These are phyloP conservation scores for Oryza australiensis DNA, from an alignment of 176 grass and related monocot species.

Conservation along the genomic window DNA sequence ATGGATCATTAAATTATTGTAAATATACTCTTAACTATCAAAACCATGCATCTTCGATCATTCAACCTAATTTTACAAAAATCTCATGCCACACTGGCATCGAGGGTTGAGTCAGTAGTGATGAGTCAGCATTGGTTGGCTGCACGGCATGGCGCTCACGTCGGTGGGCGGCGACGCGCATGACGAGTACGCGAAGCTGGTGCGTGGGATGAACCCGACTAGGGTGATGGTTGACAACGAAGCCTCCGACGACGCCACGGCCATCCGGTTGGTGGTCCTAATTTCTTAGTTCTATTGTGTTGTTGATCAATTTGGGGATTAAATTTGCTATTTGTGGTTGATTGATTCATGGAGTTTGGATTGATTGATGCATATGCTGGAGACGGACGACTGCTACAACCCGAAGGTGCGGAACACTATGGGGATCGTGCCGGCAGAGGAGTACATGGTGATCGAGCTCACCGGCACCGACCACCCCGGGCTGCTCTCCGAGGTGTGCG, in stretches of 20 bases:
- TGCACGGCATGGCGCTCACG: constrained; percentile 34
- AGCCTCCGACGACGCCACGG: constrained; percentile 61
- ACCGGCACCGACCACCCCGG: constrained; percentile 73
- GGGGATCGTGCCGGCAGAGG: constrained; percentile 53
- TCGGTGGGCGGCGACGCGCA: constrained; percentile 39
- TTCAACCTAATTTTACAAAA: too few species aligned
- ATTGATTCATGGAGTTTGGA: background rate
- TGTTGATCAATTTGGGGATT: too few species aligned
- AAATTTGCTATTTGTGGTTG: background rate
- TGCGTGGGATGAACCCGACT: constrained; percentile 84
- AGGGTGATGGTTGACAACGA: constrained; percentile 88
- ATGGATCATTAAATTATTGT: too few species aligned
- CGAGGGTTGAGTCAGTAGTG: too few species aligned
- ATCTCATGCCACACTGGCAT: too few species aligned
- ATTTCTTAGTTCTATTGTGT: background rate
- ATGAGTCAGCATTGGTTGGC: too few species aligned
- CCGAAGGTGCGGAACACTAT: constrained; percentile 54
- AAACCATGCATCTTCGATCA: too few species aligned
- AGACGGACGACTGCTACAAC: constrained; percentile 66
- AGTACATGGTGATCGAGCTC: constrained; percentile 81
- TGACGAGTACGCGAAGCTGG: constrained; percentile 79
- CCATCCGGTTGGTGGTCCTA: constrained; percentile 46
- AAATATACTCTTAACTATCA: too few species aligned
- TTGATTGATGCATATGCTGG: constrained; percentile 54
- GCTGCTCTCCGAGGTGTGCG: constrained; percentile 82